Conservation (phyloP, 164 flowering plant species). For the Protea cynaroides region DNA sequence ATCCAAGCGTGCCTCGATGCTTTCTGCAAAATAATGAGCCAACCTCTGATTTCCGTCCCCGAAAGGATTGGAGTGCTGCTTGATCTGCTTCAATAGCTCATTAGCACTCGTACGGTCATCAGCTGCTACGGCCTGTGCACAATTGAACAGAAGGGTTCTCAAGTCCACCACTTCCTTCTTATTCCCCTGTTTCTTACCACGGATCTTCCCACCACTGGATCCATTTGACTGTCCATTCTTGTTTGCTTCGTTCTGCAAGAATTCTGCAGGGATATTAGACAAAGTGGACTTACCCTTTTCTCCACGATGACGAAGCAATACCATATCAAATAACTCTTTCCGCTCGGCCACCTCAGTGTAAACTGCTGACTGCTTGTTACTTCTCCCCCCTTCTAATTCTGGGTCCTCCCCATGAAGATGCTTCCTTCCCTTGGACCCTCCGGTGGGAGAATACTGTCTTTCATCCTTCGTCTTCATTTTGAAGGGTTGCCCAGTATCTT, state of each 20-base stretch:
- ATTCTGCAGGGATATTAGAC: conserved; percentile 16
- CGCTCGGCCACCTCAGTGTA: conserved; percentile 30
- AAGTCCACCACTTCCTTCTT: conserved; percentile 75
- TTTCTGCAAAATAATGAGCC: conserved; percentile 71
- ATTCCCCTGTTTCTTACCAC: conserved; percentile 47
- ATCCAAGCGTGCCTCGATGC: conserved; percentile 81
- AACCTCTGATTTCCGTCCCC: conserved; percentile 85
- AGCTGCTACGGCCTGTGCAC: conserved; percentile 82
- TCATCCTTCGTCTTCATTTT: too few relatives aligned
- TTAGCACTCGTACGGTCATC: conserved; percentile 57
- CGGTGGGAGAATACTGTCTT: too few relatives aligned
- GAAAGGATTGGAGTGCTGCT: conserved; percentile 65
- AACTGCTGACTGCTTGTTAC: conserved; percentile 59
- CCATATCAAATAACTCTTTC: conserved; percentile 49
- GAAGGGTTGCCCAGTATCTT: too few relatives aligned
- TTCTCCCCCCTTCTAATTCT: conserved; percentile 49
- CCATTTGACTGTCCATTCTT: conserved; percentile 35
- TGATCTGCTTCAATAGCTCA: conserved; percentile 67
- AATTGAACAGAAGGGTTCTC: conserved; percentile 57
- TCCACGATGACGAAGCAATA: conserved; percentile 44
- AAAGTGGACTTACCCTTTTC: conserved; percentile 10
- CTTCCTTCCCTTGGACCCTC: conserved; percentile 40
- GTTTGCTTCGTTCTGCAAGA: conserved; percentile 32
- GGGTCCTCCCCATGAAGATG: conserved; percentile 33
- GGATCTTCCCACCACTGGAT: conserved; percentile 40